Percentiles rank a stretch among this genome's conserved stretches.
These are phyloP conservation scores for Labyrinthula sp. DNA, from an alignment of 352 stramenopile species.

Conservation along the genomic window DNA sequence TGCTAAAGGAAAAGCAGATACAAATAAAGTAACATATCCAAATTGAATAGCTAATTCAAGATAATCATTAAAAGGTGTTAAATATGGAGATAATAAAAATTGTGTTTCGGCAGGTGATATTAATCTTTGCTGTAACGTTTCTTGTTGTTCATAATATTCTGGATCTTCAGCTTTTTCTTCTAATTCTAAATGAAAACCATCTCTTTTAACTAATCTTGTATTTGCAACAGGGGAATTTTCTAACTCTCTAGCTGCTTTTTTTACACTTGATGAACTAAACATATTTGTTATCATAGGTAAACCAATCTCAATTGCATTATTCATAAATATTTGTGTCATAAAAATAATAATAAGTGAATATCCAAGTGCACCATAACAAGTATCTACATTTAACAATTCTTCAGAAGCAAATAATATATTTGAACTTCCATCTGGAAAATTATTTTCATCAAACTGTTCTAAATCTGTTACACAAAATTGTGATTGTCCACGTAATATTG, in stretches of 20 bases:
- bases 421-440: too few species aligned
- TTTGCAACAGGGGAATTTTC: conserved; percentile 9
- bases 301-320: conserved; percentile 26
- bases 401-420: too few species aligned
- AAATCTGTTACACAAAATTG: conserved; percentile 33
- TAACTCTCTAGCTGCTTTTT: conserved; percentile 16
- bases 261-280: too few species aligned
- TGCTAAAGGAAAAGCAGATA: conserved; percentile 65
- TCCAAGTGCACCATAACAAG: conserved; percentile 62
- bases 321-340: conserved; percentile 31
- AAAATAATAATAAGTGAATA: conserved; percentile 67
- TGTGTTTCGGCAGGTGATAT: conserved; percentile 32
- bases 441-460: not conserved
- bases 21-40: conserved; percentile 77
- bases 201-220: too few species aligned
- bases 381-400: conserved; percentile 29
- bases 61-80: conserved; percentile 60
- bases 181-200: too few species aligned
- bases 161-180: too few species aligned
- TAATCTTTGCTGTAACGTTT: too few species aligned
- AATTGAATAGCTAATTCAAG: conserved; percentile 67
- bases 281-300: conserved; percentile 25
- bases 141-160: too few species aligned
- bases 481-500: conserved; percentile 47
- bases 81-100: conserved; percentile 32